Evolutionary conservation across 352 stramenopile genomes (phyloP), one percentile per base, ranked within the genome.

Genomic region (Globisporangium carolinianum): DNA sequence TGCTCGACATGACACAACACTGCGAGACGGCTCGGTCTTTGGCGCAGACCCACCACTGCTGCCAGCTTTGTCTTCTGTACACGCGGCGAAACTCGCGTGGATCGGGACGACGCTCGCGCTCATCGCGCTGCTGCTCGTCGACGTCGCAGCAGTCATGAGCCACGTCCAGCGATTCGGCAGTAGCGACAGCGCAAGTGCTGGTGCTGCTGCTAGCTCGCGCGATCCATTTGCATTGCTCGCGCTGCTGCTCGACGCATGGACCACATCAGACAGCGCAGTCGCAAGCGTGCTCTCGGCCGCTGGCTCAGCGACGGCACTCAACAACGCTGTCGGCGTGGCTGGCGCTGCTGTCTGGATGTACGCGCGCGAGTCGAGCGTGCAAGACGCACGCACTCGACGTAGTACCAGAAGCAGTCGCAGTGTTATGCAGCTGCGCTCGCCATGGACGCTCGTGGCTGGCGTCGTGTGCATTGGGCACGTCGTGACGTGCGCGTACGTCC

Each of bases 271-370:
- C 11, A 53, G 36, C 11, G 15, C 17, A 51, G 5, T 36, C 8
- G 11, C n/a, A 4, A 7, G 24, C 24, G 24, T 32, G 24, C 24
- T 32, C 24, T 32, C 11, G 39, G 36, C 53, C 43, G 36, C 36
- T 24, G 18, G 37, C 8, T 57, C 56, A 3, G 75, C 73, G 15
- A 67, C 75, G 10, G 49, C 67, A 3, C 49, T 73, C 7, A 91
- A 89, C 55, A 78, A 87, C 51, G 17, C 82, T 24, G 49, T 77
- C 12, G 75, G 79, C 2, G 58, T 82, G 48, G 37, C 61, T 6
- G 71, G 84, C 4, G 68, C 83, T 4, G 60, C 60, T 3, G 65
- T 61, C 6, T 91, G 81, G 81, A 83, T 91, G 52, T 80, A 77
- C 61, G 61, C 62, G 7, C 61, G 63, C 60, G 81, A 85, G 63